Evolutionary conservation across 352 stramenopile genomes (phyloP).

Genomic region (Globisporangium cystogenes): DNA sequence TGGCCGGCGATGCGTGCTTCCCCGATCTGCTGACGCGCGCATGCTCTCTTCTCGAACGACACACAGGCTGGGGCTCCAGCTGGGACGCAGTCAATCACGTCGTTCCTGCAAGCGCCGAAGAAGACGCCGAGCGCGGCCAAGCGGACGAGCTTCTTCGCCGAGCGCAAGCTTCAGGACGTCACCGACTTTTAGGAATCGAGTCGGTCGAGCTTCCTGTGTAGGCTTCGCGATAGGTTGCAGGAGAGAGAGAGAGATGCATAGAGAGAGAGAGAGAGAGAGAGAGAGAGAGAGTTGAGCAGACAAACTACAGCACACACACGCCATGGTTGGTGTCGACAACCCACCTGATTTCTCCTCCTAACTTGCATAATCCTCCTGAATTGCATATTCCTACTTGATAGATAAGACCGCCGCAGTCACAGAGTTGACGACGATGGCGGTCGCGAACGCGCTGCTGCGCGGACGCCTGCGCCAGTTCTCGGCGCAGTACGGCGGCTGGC

Average conservation of each 20-base stretch:
- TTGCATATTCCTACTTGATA: not conserved
- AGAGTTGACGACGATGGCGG: constrained; percentile 6
- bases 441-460: constrained; percentile 33
- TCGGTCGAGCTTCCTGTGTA: no score
- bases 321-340: no score
- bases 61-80: constrained; percentile 42
- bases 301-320: no score
- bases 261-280: not conserved
- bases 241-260: not conserved
- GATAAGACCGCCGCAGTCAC: not conserved
- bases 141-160: constrained; percentile 46
- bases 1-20: not conserved
- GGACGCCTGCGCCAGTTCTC: constrained; percentile 43
- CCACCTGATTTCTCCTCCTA: no score
- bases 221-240: not conserved
- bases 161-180: constrained; percentile 57
- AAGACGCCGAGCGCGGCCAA: constrained; percentile 7
- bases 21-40: not conserved
- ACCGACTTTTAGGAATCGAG: constrained; percentile 45
- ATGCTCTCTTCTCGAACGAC: not conserved
- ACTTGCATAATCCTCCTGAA: not conserved
- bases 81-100: constrained; percentile 76
- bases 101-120: constrained; percentile 50
- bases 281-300: no score
- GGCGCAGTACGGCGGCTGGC: constrained; percentile 45